phyloP scores from a whole-genome alignment of 108 stramenopile genomes.

The Cyclotella atomus region DNA sequence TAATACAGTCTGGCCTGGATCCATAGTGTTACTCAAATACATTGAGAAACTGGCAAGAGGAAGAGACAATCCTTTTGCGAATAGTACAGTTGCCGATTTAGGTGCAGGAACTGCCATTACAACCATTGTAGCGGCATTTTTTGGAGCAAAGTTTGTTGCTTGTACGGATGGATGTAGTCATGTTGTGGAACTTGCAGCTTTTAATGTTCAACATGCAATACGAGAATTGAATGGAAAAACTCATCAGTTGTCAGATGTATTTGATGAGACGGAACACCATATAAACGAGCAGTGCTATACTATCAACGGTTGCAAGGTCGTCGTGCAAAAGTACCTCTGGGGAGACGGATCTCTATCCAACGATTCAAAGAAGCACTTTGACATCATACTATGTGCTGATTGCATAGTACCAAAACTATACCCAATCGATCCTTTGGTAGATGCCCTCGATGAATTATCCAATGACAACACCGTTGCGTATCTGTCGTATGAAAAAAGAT shows the following conservation, averaged over 20 bases:
- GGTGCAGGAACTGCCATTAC: constrained; percentile 86
- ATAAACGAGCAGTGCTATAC: not conserved
- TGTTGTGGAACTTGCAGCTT: constrained; percentile 69
- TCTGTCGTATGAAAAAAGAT: constrained; percentile 69
- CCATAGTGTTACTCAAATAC: constrained; percentile 84
- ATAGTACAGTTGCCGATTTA: constrained; percentile 70
- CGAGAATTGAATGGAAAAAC: constrained; percentile 9
- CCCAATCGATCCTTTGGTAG: constrained; percentile 87
- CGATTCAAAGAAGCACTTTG: constrained; percentile 36
- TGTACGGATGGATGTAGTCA: constrained; percentile 83
- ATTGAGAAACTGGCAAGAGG: constrained; percentile 54
- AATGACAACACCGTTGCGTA: constrained; percentile 36
- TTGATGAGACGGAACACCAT: not conserved
- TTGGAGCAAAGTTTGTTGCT: constrained; percentile 71
- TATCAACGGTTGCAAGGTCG: constrained; percentile 43
- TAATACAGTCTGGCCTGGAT: constrained; percentile 92
- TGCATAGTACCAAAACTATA: constrained; percentile 93
- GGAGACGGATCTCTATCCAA: constrained; percentile 42
- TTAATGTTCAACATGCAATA: constrained; percentile 59
- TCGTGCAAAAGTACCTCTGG: constrained; percentile 71
- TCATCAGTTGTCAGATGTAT: not conserved
- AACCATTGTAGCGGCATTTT: constrained; percentile 73
- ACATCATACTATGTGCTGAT: constrained; percentile 81
- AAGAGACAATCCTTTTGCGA: constrained; percentile 20
- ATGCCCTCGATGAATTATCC: constrained; percentile 71